These are phyloP conservation scores for Panicum virgatum DNA, from an alignment of 202 grass and related monocot genomes.

Conservation along the genomic window DNA sequence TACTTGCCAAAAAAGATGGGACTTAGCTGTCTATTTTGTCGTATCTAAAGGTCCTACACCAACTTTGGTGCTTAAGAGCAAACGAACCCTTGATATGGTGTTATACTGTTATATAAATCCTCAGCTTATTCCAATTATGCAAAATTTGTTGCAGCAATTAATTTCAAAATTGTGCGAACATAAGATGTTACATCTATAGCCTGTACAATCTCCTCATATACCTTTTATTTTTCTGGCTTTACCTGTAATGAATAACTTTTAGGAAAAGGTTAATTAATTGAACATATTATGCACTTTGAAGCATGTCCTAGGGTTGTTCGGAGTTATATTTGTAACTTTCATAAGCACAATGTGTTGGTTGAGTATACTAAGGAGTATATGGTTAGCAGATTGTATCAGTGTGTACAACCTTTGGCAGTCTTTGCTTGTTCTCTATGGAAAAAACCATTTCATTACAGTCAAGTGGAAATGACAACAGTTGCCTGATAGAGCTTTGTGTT, in stretches of 20 bases:
- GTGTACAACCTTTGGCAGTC: not conserved
- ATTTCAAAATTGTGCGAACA: not conserved
- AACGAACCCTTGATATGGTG: not conserved
- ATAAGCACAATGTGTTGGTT: not conserved
- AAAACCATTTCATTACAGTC: not conserved
- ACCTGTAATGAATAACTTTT: not conserved
- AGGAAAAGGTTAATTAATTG: not conserved
- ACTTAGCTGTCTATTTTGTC: not conserved
- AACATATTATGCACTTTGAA: not conserved
- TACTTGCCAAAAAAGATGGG: not conserved
- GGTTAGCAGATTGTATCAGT: not conserved
- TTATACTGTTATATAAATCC: not conserved
- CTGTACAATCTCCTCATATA: not conserved
- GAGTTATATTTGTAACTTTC: not conserved
- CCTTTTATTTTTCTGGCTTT: not conserved
- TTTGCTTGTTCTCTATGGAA: not conserved
- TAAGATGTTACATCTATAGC: conserved; percentile 3
- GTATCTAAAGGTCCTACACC: too few relatives aligned
- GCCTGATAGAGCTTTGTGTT: conserved; percentile 1
- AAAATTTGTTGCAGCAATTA: not conserved
- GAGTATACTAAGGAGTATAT: not conserved
- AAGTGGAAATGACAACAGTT: not conserved
- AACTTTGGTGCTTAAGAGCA: not conserved
- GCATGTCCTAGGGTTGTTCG: not conserved
- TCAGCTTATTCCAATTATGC: not conserved